phyloP scores from a whole-genome alignment of 306 rosid species.

The Echinosophora koreensis region DNA sequence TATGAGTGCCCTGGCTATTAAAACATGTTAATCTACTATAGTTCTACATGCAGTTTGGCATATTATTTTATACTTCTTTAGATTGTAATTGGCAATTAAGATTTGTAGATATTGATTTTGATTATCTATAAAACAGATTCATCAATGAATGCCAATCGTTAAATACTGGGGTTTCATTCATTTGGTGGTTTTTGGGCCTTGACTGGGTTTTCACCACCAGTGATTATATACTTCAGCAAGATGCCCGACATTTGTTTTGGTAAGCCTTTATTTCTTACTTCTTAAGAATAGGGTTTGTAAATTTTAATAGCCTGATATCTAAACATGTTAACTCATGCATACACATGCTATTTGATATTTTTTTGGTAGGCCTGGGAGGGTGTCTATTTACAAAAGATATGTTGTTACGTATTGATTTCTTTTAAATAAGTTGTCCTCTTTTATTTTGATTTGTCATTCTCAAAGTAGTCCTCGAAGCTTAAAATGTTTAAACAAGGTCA shows the following conservation, averaged over 20 bases:
- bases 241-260: slow-evolving; percentile 95
- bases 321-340: neutral
- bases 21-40: slow-evolving; percentile 41
- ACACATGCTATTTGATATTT: slow-evolving; percentile 21
- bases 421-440: neutral
- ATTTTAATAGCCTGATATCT: slow-evolving; percentile 28
- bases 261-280: slow-evolving; percentile 52
- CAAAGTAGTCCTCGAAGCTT: neutral
- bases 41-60: slow-evolving; percentile 28
- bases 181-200: slow-evolving; percentile 98
- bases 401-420: slow-evolving; percentile 16
- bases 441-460: slow-evolving; percentile 7
- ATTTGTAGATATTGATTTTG: slow-evolving; percentile 53
- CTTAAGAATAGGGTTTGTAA: slow-evolving; percentile 13
- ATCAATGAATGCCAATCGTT: slow-evolving; percentile 80
- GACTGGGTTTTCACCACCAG: slow-evolving; percentile 98
- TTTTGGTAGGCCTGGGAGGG: neutral
- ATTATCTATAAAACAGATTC: slow-evolving; percentile 54
- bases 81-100: slow-evolving; percentile 23
- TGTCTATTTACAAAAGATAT: slow-evolving; percentile 1
- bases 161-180: slow-evolving; percentile 82
- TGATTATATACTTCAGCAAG: slow-evolving; percentile 67
- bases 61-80: slow-evolving; percentile 38
- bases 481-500: neutral
- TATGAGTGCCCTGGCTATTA: slow-evolving; percentile 34